These are phyloP conservation scores for Leccinum subgranulosum DNA, from an alignment of 768 basidiomycete species.

Conservation along the genomic window DNA sequence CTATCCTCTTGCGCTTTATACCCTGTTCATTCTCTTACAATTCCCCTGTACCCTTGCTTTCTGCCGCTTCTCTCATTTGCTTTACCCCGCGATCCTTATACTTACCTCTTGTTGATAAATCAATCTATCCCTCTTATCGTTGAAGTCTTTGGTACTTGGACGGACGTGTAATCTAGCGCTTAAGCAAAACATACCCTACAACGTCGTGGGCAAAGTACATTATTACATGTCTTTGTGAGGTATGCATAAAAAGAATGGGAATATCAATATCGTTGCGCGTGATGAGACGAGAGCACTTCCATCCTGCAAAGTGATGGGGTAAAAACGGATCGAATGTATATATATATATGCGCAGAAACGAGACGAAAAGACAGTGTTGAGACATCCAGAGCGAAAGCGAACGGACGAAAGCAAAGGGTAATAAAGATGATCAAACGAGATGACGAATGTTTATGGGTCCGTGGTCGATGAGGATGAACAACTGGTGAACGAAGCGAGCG, in stretches of 20 bases:
- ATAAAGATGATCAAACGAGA: slow-evolving; percentile 27
- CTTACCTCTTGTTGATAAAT: background rate
- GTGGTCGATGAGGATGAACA: background rate
- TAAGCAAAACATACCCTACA: slow-evolving; percentile 17
- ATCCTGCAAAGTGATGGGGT: slow-evolving; percentile 8
- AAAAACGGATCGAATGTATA: slow-evolving; percentile 2
- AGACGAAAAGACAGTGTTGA: background rate
- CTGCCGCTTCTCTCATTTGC: background rate
- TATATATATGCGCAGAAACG: background rate
- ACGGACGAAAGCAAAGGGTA: slow-evolving; percentile 17
- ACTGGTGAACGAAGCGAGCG: background rate
- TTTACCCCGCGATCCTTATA: background rate
- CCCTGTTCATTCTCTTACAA: background rate
- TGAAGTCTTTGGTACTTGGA: background rate
- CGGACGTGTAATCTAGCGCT: slow-evolving; percentile 15
- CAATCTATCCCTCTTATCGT: background rate
- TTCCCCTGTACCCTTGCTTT: slow-evolving; percentile 1
- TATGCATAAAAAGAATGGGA: slow-evolving; percentile 20
- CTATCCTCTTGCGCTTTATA: background rate
- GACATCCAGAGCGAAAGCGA: background rate
- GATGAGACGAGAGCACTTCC: slow-evolving; percentile 10
- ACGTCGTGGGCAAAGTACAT: slow-evolving; percentile 20
- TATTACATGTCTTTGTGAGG: slow-evolving; percentile 23
- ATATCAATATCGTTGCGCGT: slow-evolving; percentile 16
- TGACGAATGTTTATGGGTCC: background rate